Conservation (phyloP, 176 grass and related monocot genomes). For the Aegilops speltoides region DNA sequence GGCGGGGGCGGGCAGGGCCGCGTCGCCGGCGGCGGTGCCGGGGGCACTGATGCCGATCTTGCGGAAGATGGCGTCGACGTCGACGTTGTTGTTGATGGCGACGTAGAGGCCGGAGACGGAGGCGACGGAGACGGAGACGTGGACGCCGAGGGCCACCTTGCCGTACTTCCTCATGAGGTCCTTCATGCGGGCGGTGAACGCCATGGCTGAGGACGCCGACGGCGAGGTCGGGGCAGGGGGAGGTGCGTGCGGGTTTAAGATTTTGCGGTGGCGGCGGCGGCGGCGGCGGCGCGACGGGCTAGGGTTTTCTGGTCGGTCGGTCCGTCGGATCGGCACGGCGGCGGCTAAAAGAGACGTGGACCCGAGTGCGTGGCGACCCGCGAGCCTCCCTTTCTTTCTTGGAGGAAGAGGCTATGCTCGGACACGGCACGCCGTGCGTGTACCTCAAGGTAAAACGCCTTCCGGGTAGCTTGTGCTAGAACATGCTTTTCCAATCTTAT, state of each 20-base stretch:
- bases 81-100: conserved; percentile 96
- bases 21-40: conserved; percentile 21
- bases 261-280: conserved; percentile 12
- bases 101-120: conserved; percentile 79
- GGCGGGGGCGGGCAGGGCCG: neutral
- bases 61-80: conserved; percentile 80
- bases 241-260: neutral
- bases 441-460: neutral
- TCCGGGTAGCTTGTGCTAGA: neutral
- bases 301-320: conserved; percentile 27
- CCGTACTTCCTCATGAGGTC: conserved; percentile 86
- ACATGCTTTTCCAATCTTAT: too few relatives aligned
- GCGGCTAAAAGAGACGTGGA: conserved; percentile 4
- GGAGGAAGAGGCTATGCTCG: neutral
- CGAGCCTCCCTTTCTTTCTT: conserved; percentile 5
- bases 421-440: neutral
- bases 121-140: conserved; percentile 79
- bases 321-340: conserved; percentile 13
- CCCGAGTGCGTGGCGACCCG: neutral
- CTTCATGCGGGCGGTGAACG: conserved; percentile 64
- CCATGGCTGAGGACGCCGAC: conserved; percentile 42
- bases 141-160: conserved; percentile 80
- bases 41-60: conserved; percentile 51
- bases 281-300: conserved; percentile 1
- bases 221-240: neutral